Percentiles rank a stretch among this genome's conserved stretches.
Evolutionary conservation across 352 stramenopile species (phyloP).

Genomic region (Pythium rishiriense): DNA sequence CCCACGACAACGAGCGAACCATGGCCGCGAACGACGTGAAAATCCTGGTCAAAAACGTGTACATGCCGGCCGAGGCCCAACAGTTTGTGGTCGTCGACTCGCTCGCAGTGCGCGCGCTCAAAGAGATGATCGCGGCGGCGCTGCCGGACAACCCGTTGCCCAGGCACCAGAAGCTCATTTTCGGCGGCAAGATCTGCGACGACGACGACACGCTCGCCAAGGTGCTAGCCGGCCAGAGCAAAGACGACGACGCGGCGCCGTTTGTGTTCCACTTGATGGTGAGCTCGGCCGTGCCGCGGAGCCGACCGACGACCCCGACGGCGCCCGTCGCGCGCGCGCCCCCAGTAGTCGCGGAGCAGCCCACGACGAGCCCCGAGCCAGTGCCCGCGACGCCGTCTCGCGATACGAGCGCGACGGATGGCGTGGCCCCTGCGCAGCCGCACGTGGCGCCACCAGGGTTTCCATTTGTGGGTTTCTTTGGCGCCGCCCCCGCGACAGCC

Average conservation of each 20-base stretch:
- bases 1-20: not conserved
- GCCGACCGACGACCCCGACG: slow-evolving; percentile 28
- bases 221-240: slow-evolving; percentile 35
- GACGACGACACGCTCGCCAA: slow-evolving; percentile 52
- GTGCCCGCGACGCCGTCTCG: not conserved
- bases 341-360: slow-evolving; percentile 1
- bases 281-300: slow-evolving; percentile 29
- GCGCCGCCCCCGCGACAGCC: slow-evolving; percentile 15
- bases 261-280: slow-evolving; percentile 83
- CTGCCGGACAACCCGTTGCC: slow-evolving; percentile 51
- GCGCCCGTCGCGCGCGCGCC: slow-evolving; percentile 14
- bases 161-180: slow-evolving; percentile 80
- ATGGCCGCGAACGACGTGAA: slow-evolving; percentile 37
- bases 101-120: slow-evolving; percentile 56
- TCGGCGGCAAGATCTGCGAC: slow-evolving; percentile 84
- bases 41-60: slow-evolving; percentile 84
- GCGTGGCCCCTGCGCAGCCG: not conserved
- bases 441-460: slow-evolving; percentile 11
- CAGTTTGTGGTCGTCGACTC: slow-evolving; percentile 41
- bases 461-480: slow-evolving; percentile 24
- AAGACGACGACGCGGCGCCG: slow-evolving; percentile 22
- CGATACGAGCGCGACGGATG: slow-evolving; percentile 11
- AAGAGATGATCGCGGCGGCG: slow-evolving; percentile 47
- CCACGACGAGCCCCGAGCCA: not conserved
- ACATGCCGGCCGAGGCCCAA: slow-evolving; percentile 54